Percentiles rank a stretch among this genome's conserved stretches.
Evolutionary conservation across 2,329 filamentous ascomycete genomes (phyloP).

Genomic region (Pseudonectria foliicola): DNA sequence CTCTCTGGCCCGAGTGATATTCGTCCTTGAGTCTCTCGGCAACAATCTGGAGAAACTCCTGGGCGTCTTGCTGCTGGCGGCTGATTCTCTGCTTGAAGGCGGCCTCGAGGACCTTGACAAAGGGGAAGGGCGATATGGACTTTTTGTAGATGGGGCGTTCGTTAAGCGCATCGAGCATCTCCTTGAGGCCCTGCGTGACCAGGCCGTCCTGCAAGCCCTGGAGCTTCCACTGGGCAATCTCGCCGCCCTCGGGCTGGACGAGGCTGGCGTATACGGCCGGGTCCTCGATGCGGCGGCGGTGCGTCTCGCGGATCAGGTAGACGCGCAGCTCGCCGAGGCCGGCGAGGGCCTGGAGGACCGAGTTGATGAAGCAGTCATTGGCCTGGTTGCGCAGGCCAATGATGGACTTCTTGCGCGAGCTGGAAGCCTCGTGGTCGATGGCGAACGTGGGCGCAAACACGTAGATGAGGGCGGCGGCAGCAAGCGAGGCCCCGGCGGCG

Average conservation of each 20-base stretch:
- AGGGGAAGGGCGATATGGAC: slow-evolving; percentile 80
- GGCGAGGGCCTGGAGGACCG: slow-evolving; percentile 85
- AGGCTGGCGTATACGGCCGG: slow-evolving; percentile 64
- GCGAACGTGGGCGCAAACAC: slow-evolving; percentile 97
- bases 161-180: slow-evolving; percentile 86
- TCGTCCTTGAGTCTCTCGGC: slow-evolving; percentile 90
- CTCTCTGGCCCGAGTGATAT: slow-evolving; percentile 77
- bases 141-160: slow-evolving; percentile 91
- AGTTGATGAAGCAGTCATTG: slow-evolving; percentile 97
- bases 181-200: slow-evolving; percentile 82
- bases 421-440: slow-evolving; percentile 71
- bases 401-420: slow-evolving; percentile 70
- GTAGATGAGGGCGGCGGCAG: slow-evolving; percentile 90
- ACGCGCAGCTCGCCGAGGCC: slow-evolving; percentile 82
- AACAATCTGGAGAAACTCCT: slow-evolving; percentile 93
- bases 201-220: slow-evolving; percentile 69
- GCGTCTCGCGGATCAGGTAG: slow-evolving; percentile 87
- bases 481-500: slow-evolving; percentile 89
- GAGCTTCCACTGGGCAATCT: slow-evolving; percentile 52
- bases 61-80: slow-evolving; percentile 91
- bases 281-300: slow-evolving; percentile 75
- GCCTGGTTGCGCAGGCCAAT: slow-evolving; percentile 86
- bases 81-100: slow-evolving; percentile 89
- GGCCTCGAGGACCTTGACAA: slow-evolving; percentile 74
- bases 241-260: slow-evolving; percentile 39